Percentiles rank a stretch among this genome's conserved stretches.
Conservation (phyloP, 345 rosid species). For the Boechera retrofracta region DNA sequence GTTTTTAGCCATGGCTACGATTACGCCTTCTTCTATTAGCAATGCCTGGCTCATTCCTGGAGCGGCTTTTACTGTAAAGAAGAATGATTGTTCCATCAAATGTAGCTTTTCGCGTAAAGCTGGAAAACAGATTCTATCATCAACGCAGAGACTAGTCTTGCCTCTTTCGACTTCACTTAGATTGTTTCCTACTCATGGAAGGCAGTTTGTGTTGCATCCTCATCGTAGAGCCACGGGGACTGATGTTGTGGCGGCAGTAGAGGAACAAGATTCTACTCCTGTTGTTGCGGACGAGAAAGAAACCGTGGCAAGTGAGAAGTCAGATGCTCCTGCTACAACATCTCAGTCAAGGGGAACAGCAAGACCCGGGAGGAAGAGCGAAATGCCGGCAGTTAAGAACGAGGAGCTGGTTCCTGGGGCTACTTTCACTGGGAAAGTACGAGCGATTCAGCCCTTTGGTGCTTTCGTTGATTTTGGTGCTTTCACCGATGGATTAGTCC, state of each 20-base stretch:
- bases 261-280: conserved; percentile 64
- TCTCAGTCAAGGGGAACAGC: conserved; percentile 52
- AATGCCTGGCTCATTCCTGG: conserved; percentile 65
- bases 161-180: conserved; percentile 55
- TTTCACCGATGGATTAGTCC: conserved; percentile 89
- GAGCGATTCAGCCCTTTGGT: conserved; percentile 92
- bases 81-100: conserved; percentile 50
- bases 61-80: conserved; percentile 52
- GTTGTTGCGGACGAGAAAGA: conserved; percentile 49
- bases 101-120: conserved; percentile 58
- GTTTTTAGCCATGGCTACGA: conserved; percentile 56
- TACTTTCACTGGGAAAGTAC: conserved; percentile 82
- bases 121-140: conserved; percentile 39
- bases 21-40: conserved; percentile 63
- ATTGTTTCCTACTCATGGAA: conserved; percentile 58
- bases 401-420: conserved; percentile 86
- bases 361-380: conserved; percentile 71
- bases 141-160: conserved; percentile 48
- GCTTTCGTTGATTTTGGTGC: conserved; percentile 91
- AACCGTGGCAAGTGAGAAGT: conserved; percentile 46
- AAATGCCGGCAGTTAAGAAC: conserved; percentile 77
- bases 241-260: conserved; percentile 70
- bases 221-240: conserved; percentile 67
- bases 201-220: conserved; percentile 46
- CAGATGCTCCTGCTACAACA: conserved; percentile 47